phyloP scores from a whole-genome alignment of 805 yeast species.

The Brettanomyces anomalus region DNA sequence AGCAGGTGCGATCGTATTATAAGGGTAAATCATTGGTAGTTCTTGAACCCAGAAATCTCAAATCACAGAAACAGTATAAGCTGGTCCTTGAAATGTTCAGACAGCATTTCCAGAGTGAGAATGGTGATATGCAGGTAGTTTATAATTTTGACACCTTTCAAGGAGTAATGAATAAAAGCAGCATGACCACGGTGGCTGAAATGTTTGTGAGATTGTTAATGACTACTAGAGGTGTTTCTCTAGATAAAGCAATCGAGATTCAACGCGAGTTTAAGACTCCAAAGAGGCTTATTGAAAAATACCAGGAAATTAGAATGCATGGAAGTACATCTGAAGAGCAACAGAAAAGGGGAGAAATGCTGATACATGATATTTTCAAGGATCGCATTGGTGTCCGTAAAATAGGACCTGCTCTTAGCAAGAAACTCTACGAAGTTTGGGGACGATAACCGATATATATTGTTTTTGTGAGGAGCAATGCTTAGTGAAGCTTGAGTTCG shows the following conservation, averaged over 20 bases:
- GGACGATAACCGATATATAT: conserved; percentile 22
- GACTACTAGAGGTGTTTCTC: conserved; percentile 71
- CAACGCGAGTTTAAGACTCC: conserved; percentile 73
- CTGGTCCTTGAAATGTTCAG: conserved; percentile 34
- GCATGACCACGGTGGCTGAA: conserved; percentile 64
- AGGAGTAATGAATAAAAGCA: conserved; percentile 59
- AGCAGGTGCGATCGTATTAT: conserved; percentile 33
- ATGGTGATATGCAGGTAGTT: conserved; percentile 27
- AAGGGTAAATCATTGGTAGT: conserved; percentile 33
- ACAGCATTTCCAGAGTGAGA: conserved; percentile 7
- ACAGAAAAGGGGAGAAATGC: background rate
- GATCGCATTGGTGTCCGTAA: conserved; percentile 42
- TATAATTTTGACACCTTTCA: conserved; percentile 52
- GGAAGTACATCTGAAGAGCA: conserved; percentile 6
- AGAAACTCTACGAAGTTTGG: conserved; percentile 49
- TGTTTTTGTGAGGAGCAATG: background rate
- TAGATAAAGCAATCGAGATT: conserved; percentile 76
- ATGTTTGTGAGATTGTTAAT: conserved; percentile 67
- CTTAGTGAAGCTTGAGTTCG: background rate
- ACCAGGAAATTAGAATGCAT: conserved; percentile 13
- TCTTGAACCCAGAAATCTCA: conserved; percentile 40
- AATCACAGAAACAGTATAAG: conserved; percentile 43
- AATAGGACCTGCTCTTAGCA: conserved; percentile 43
- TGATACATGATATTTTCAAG: conserved; percentile 15
- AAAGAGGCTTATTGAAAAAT: conserved; percentile 42